Percentiles rank a stretch among this genome's conserved stretches.
phyloP scores from a whole-genome alignment of 2,329 filamentous ascomycete species.

The Colletotrichum brevisporum region DNA sequence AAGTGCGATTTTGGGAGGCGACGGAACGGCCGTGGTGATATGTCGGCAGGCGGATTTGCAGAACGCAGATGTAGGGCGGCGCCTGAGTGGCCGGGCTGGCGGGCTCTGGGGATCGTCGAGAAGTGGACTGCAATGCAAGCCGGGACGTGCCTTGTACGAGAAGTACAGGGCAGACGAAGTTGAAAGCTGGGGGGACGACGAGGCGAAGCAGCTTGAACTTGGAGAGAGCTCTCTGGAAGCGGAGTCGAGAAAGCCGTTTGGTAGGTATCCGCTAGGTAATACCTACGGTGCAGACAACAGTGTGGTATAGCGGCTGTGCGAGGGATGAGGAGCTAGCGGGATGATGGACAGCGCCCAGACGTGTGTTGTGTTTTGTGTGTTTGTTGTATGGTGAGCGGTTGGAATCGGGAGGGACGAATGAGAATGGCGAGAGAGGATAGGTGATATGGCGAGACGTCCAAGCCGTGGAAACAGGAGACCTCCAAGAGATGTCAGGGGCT shows the following conservation, averaged over 20 bases:
- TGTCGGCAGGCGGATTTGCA: conserved; percentile 40
- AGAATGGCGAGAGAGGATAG: conserved; percentile 29
- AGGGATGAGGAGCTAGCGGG: conserved; percentile 17
- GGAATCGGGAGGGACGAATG: neutral
- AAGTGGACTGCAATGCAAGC: conserved; percentile 40
- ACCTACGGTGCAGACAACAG: neutral
- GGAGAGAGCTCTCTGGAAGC: conserved; percentile 18
- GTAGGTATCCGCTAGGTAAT: conserved; percentile 13
- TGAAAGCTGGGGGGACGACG: conserved; percentile 14
- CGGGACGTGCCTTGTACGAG: conserved; percentile 41
- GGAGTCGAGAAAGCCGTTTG: conserved; percentile 21
- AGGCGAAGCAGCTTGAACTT: neutral
- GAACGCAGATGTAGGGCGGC: conserved; percentile 30
- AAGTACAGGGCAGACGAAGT: conserved; percentile 26
- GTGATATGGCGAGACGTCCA: neutral
- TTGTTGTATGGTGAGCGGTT: conserved; percentile 2
- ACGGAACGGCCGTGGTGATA: conserved; percentile 29
- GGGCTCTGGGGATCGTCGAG: conserved; percentile 39
- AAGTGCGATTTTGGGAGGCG: conserved; percentile 38
- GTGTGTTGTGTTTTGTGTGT: conserved; percentile 17
- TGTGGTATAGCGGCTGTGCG: conserved; percentile 16
- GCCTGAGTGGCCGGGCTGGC: conserved; percentile 37
- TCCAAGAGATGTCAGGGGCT: conserved; percentile 39
- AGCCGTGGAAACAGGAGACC: conserved; percentile 1
- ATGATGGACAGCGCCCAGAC: conserved; percentile 23